Conservation (phyloP, 2,329 filamentous ascomycete genomes). For the Emergomyces pasteurianus region DNA sequence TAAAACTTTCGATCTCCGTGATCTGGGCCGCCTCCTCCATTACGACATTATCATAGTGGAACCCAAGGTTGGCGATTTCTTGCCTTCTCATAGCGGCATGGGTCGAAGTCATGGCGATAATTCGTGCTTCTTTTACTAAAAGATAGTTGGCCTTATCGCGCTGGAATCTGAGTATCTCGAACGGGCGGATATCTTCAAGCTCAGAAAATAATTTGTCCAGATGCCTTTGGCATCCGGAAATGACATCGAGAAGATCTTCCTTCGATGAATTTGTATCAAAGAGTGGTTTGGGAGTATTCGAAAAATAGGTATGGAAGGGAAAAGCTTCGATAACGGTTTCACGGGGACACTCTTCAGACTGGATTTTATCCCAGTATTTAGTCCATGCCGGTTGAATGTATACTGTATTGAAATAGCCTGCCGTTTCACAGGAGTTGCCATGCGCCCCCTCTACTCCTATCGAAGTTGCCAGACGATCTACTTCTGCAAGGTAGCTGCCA, state of each 20-base stretch:
- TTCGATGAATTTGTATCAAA: conserved; percentile 57
- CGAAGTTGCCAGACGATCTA: conserved; percentile 72
- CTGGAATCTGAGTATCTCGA: conserved; percentile 80
- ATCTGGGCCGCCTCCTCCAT: conserved; percentile 99
- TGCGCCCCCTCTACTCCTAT: conserved; percentile 87
- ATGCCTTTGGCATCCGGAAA: conserved; percentile 75
- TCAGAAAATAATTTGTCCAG: conserved; percentile 84
- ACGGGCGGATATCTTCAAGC: conserved; percentile 83
- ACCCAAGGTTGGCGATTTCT: conserved; percentile 83
- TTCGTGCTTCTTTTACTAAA: conserved; percentile 86
- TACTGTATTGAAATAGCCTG: conserved; percentile 89
- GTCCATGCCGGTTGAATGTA: conserved; percentile 83
- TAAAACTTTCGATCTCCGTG: conserved; percentile 94
- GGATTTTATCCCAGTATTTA: conserved; percentile 60
- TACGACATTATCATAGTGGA: conserved; percentile 93
- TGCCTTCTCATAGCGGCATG: conserved; percentile 89
- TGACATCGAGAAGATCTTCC: conserved; percentile 60
- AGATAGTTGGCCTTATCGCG: conserved; percentile 94
- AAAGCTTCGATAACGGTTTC: conserved; percentile 61
- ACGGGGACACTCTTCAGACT: conserved; percentile 43
- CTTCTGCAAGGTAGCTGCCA: conserved; percentile 64
- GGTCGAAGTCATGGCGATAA: conserved; percentile 97
- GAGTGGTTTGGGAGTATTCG: conserved; percentile 72
- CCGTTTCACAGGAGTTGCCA: conserved; percentile 89
- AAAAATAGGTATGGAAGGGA: conserved; percentile 81